Conservation (phyloP, 257 asterid species). For the Nicotiana tabacum region DNA sequence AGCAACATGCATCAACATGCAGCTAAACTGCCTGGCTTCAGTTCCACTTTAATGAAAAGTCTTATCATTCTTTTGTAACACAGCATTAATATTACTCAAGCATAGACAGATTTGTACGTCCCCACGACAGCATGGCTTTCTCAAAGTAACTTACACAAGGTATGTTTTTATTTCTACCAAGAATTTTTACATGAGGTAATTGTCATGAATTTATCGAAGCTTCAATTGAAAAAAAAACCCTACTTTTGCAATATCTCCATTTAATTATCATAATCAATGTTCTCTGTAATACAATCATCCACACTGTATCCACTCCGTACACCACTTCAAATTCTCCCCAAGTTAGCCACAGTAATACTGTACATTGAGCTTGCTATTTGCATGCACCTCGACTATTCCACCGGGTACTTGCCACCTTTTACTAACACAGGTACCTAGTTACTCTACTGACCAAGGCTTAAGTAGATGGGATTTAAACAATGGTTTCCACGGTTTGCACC, state of each 20-base stretch:
- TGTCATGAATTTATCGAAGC: background rate
- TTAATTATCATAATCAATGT: background rate
- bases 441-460: no score
- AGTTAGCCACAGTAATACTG: background rate
- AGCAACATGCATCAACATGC: constrained; percentile 1
- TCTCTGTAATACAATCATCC: background rate
- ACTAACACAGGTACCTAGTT: no score
- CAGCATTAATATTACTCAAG: background rate
- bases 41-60: background rate
- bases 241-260: background rate
- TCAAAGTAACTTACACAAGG: background rate
- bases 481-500: no score
- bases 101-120: background rate
- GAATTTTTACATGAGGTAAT: background rate
- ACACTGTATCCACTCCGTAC: background rate
- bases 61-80: background rate
- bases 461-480: no score
- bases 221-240: background rate
- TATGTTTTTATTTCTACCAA: background rate
- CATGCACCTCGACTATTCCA: no score
- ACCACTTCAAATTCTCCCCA: background rate
- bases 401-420: no score
- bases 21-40: background rate
- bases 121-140: no score
- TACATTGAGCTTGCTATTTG: no score